These are phyloP conservation scores for Globisporangium ultimum DNA, from an alignment of 352 stramenopile species.

Conservation along the genomic window DNA sequence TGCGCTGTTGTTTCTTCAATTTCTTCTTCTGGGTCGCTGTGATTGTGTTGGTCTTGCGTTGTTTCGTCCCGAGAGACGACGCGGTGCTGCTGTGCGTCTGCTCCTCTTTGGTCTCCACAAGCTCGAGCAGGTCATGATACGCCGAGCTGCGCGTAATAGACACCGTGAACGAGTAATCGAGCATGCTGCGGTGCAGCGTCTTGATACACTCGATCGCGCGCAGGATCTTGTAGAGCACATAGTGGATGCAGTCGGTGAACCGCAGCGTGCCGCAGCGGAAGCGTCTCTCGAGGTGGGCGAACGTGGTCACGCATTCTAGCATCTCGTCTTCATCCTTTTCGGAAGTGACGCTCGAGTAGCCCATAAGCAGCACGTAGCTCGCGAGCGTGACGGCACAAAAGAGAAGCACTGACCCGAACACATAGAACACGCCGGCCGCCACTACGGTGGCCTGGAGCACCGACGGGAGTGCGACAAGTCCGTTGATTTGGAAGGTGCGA, in stretches of 20 bases:
- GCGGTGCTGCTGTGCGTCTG: neutral
- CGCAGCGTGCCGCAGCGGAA: conserved; percentile 5
- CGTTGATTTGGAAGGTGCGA: conserved; percentile 6
- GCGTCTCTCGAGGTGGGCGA: conserved; percentile 13
- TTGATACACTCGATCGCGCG: conserved; percentile 13
- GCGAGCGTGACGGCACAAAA: conserved; percentile 9
- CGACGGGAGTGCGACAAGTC: conserved; percentile 9
- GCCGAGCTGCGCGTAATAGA: conserved; percentile 10
- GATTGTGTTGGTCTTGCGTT: conserved; percentile 1
- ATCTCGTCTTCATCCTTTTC: conserved; percentile 11
- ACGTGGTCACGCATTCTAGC: conserved; percentile 11
- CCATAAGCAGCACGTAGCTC: conserved; percentile 6
- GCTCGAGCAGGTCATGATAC: conserved; percentile 11
- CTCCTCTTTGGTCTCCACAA: conserved; percentile 8
- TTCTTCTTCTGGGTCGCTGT: conserved; percentile 5
- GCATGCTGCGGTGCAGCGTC: conserved; percentile 16
- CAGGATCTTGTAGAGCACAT: conserved; percentile 12
- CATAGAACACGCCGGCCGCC: conserved; percentile 12
- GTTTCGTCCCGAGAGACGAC: neutral
- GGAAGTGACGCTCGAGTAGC: neutral
- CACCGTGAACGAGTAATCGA: conserved; percentile 19
- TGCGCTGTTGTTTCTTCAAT: conserved; percentile 7
- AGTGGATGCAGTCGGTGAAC: conserved; percentile 10
- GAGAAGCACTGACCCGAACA: conserved; percentile 10
- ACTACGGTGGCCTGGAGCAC: conserved; percentile 6